Percentiles rank a stretch among this genome's conserved stretches.
Conservation (phyloP, 2,329 filamentous ascomycete species). For the Aciculosporium take region DNA sequence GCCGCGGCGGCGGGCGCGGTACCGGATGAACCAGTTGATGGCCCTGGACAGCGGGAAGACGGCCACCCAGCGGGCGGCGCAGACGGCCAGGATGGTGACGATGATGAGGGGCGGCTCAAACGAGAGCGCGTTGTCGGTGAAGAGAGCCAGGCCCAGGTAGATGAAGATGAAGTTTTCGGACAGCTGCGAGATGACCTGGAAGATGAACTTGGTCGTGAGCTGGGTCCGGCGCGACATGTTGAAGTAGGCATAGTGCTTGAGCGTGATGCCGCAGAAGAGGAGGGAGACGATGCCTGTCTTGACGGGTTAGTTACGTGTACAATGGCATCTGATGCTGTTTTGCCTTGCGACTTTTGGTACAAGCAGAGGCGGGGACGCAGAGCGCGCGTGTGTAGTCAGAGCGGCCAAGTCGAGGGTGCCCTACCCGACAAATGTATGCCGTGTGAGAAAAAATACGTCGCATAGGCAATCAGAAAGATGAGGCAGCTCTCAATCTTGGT, state of each 20-base stretch:
- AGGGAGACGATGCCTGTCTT: constrained; percentile 88
- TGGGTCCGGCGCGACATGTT: constrained; percentile 98
- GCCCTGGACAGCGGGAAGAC: constrained; percentile 82
- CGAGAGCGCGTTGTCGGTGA: constrained; percentile 74
- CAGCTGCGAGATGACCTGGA: constrained; percentile 84
- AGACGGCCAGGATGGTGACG: constrained; percentile 81
- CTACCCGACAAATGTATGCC: constrained; percentile 89
- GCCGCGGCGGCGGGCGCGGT: constrained; percentile 64
- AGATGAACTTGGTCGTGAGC: constrained; percentile 93
- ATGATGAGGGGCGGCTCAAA: constrained; percentile 95
- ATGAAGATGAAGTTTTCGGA: constrained; percentile 99
- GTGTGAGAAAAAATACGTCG: constrained; percentile 96
- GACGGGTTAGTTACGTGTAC: too few relatives aligned
- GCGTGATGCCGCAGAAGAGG: constrained; percentile 91
- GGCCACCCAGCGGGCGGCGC: constrained; percentile 78
- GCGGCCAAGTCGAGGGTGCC: constrained; percentile 14
- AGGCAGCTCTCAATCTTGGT: constrained; percentile 96
- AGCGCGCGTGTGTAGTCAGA: not conserved
- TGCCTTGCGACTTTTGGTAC: too few relatives aligned
- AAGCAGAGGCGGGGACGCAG: too few relatives aligned
- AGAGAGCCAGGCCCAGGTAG: constrained; percentile 86
- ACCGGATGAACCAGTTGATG: constrained; percentile 88
- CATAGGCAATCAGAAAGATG: constrained; percentile 85
- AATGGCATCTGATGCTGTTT: too few relatives aligned
- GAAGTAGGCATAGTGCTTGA: constrained; percentile 99